Percentiles rank a stretch among this genome's conserved stretches.
Conservation (phyloP, 2,329 filamentous ascomycete species). For the Hirsutella rhossiliensis region DNA sequence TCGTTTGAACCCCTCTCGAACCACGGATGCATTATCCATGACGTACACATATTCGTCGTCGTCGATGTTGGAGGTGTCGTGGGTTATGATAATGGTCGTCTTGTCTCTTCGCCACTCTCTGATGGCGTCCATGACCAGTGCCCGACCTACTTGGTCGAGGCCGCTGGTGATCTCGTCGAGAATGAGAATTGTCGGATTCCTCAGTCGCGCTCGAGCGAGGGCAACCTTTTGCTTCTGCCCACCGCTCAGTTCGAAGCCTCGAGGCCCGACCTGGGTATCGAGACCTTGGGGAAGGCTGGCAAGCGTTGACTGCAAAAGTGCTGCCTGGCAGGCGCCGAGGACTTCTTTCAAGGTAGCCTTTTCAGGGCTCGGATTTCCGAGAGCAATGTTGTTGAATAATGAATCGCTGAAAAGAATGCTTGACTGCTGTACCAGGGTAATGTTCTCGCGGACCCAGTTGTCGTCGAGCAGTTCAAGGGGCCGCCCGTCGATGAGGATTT, state of each 20-base stretch:
- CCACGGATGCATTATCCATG: constrained; percentile 55
- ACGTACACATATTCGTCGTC: constrained; percentile 69
- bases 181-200: constrained; percentile 70
- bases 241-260: constrained; percentile 65
- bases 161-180: constrained; percentile 84
- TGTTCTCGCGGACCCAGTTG: constrained; percentile 62
- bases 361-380: constrained; percentile 46
- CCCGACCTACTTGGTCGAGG: constrained; percentile 61
- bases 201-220: constrained; percentile 63
- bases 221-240: constrained; percentile 77
- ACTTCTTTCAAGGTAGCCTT: constrained; percentile 42
- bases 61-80: constrained; percentile 69
- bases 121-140: constrained; percentile 61
- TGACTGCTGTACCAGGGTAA: constrained; percentile 74
- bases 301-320: constrained; percentile 58
- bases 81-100: constrained; percentile 88
- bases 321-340: constrained; percentile 48
- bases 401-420: constrained; percentile 74
- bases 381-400: constrained; percentile 63
- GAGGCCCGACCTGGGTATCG: constrained; percentile 57
- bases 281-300: constrained; percentile 54
- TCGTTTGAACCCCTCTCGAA: constrained; percentile 45
- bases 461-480: constrained; percentile 49
- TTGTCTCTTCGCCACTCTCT: constrained; percentile 65
- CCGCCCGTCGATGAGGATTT: constrained; percentile 56